A percentile compares a stretch with the other conserved stretches of the same genome.
Evolutionary conservation across 2,329 filamentous ascomycete genomes (phyloP).

Genomic region (Plenodomus lindquistii): DNA sequence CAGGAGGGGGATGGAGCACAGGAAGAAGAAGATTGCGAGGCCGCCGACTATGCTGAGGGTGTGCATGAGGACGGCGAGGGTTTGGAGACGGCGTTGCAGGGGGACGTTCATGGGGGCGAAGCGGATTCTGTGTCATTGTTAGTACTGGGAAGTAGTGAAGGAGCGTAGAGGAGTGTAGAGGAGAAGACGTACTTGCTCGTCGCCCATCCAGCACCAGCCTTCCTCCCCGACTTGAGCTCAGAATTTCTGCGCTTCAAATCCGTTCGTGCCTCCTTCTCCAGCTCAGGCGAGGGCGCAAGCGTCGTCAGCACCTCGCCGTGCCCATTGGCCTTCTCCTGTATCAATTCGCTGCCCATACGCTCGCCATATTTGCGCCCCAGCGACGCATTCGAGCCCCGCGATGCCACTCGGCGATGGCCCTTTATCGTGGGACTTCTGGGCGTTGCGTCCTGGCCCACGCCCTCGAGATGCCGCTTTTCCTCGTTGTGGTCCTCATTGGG

Average conservation of each 20-base stretch:
- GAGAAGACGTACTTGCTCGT: constrained; percentile 48
- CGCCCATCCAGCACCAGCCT: constrained; percentile 59
- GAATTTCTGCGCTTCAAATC: constrained; percentile 40
- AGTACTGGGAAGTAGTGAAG: not conserved
- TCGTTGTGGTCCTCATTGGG: constrained; percentile 12
- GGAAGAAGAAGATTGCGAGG: constrained; percentile 83
- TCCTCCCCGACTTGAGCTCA: constrained; percentile 56
- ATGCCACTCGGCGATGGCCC: constrained; percentile 34
- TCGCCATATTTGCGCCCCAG: constrained; percentile 35
- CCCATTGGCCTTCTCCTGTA: constrained; percentile 50
- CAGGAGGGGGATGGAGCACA: constrained; percentile 85
- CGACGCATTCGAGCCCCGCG: constrained; percentile 37
- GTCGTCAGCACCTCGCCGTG: constrained; percentile 52
- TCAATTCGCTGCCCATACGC: constrained; percentile 37
- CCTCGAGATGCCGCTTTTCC: constrained; percentile 27
- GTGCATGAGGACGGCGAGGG: constrained; percentile 54
- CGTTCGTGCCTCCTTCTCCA: constrained; percentile 40
- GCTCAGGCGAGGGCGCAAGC: constrained; percentile 46
- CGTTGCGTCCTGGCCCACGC: constrained; percentile 36
- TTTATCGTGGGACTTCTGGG: constrained; percentile 37
- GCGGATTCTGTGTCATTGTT: constrained; percentile 61
- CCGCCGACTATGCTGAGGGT: constrained; percentile 53
- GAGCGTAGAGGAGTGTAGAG: not conserved
- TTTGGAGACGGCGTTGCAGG: constrained; percentile 56
- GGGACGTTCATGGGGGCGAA: constrained; percentile 83